Evolutionary conservation across 2,329 filamentous ascomycete species (phyloP).

Genomic region (Xylaria sp.): DNA sequence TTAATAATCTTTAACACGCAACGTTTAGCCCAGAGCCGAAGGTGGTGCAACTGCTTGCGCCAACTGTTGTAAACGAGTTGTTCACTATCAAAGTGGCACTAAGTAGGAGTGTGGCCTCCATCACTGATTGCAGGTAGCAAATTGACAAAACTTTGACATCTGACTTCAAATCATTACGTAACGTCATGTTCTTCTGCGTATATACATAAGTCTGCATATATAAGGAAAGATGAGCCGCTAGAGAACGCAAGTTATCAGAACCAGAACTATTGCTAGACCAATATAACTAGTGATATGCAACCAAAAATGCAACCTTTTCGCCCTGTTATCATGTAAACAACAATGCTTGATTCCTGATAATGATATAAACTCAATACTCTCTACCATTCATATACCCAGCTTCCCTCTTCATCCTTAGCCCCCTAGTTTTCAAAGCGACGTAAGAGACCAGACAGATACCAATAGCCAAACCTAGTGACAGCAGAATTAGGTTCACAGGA

Average conservation of each 20-base stretch:
- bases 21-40: too few species aligned
- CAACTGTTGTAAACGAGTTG: too few species aligned
- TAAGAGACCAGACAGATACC: constrained; percentile 74
- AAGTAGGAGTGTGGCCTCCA: background rate
- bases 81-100: too few species aligned
- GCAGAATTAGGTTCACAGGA: constrained; percentile 78
- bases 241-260: constrained; percentile 13
- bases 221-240: constrained; percentile 1
- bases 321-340: background rate
- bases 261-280: background rate
- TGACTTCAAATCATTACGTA: background rate
- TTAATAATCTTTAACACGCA: too few species aligned
- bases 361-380: constrained; percentile 7
- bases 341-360: background rate
- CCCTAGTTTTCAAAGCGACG: constrained; percentile 61
- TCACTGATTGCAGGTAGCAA: background rate
- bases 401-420: constrained; percentile 40
- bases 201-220: background rate
- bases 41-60: too few species aligned
- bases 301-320: background rate
- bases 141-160: background rate
- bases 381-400: constrained; percentile 24
- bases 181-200: background rate
- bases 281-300: background rate
- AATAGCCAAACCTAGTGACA: constrained; percentile 69